These are phyloP conservation scores for Cordyceps javanica DNA, from an alignment of 2,329 filamentous ascomycete species.

Conservation along the genomic window DNA sequence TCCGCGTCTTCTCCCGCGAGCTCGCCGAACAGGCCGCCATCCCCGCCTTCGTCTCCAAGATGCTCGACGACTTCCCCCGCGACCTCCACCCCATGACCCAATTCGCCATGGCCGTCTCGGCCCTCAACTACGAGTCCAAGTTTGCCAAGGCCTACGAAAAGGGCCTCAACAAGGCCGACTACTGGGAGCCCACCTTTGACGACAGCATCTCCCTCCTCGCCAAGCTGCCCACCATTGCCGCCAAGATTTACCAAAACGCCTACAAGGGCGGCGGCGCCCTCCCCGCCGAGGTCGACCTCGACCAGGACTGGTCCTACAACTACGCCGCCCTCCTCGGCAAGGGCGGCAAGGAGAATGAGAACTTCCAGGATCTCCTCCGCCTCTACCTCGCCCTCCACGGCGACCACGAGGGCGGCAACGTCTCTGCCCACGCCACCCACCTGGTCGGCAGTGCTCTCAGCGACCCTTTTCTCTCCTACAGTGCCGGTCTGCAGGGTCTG, in stretches of 20 bases:
- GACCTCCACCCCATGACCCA: constrained; percentile 98
- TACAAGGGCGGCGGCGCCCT: constrained; percentile 70
- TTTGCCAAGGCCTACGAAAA: constrained; percentile 92
- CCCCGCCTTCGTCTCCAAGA: constrained; percentile 74
- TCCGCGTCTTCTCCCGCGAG: constrained; percentile 76
- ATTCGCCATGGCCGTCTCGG: constrained; percentile 88
- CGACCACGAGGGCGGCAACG: constrained; percentile 97
- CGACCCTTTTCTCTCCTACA: constrained; percentile 94
- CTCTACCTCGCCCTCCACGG: constrained; percentile 95
- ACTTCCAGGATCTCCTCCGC: constrained; percentile 91
- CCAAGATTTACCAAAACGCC: constrained; percentile 94
- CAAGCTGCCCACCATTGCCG: constrained; percentile 93
- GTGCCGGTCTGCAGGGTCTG: constrained; percentile 88
- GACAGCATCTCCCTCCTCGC: constrained; percentile 90
- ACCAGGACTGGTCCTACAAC: constrained; percentile 98
- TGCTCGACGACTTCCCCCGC: constrained; percentile 84
- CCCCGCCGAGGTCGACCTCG: constrained; percentile 67
- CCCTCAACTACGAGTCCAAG: constrained; percentile 89
- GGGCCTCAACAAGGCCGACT: constrained; percentile 89
- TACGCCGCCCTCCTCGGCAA: constrained; percentile 95
- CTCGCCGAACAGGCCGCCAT: constrained; percentile 80
- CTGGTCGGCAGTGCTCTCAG: constrained; percentile 90
- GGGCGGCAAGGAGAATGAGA: constrained; percentile 77
- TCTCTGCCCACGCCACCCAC: constrained; percentile 92
- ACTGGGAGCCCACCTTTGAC: constrained; percentile 98